A percentile compares a stretch with the other conserved stretches of the same genome.
Evolutionary conservation across 2,329 filamentous ascomycete species (phyloP).

Genomic region (Chaetomium globosum): DNA sequence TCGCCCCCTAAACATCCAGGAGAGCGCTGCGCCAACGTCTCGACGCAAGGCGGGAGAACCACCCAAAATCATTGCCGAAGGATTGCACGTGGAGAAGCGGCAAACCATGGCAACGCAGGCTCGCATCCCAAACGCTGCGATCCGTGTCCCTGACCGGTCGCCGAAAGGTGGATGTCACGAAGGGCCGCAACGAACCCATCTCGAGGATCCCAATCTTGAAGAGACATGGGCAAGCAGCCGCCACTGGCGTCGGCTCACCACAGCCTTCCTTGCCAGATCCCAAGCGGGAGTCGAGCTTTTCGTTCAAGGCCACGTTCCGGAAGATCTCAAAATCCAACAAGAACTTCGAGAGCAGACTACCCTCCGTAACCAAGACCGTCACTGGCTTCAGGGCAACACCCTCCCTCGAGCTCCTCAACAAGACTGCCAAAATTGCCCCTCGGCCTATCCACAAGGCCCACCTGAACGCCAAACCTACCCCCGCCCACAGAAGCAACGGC

Average conservation of each 20-base stretch:
- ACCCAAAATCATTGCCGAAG: not conserved
- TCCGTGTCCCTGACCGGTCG: constrained; percentile 5
- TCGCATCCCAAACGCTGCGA: constrained; percentile 9
- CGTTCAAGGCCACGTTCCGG: constrained; percentile 25
- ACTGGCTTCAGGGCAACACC: not conserved
- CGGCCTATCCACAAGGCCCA: not conserved
- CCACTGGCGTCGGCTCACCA: not conserved
- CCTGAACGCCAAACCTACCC: not conserved
- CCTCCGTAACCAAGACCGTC: not conserved
- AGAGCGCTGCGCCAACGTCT: not conserved
- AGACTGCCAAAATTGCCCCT: constrained; percentile 13
- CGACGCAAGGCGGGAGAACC: not conserved
- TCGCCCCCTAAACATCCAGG: constrained; percentile 2
- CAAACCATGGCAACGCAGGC: constrained; percentile 1
- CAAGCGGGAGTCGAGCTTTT: constrained; percentile 23
- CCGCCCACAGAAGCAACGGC: not conserved
- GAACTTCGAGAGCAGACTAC: not conserved
- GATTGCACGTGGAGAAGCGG: not conserved
- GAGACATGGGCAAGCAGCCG: not conserved
- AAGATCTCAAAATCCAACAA: constrained; percentile 20
- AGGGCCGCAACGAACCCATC: not conserved
- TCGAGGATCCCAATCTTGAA: constrained; percentile 2
- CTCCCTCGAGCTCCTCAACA: constrained; percentile 21
- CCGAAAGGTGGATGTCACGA: not conserved
- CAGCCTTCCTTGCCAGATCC: not conserved